Evolutionary conservation across 1,284 basidiomycete species (phyloP).

Genomic region (Ceratobasidium sp.): DNA sequence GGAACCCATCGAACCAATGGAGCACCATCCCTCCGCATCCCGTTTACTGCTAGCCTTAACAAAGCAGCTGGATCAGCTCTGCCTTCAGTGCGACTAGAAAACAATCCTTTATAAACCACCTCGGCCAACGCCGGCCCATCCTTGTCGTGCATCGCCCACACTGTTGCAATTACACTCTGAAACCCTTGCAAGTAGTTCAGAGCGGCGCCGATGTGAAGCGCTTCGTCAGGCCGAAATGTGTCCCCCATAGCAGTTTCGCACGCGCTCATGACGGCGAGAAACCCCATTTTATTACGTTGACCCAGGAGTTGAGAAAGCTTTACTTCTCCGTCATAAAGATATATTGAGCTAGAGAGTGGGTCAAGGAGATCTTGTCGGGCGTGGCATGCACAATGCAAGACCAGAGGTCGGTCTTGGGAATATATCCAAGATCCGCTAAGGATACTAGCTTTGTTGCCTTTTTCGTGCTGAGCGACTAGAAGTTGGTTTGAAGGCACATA

Average conservation of each 20-base stretch:
- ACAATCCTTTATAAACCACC: slow-evolving; percentile 8
- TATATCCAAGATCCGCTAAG: not conserved
- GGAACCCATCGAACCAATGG: slow-evolving; percentile 10
- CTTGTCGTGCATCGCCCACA: slow-evolving; percentile 14
- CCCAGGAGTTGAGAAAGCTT: slow-evolving; percentile 4
- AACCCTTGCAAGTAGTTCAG: slow-evolving; percentile 10
- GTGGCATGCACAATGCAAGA: slow-evolving; percentile 18
- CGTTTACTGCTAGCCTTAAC: not conserved
- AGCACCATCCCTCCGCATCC: not conserved
- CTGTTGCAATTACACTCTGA: slow-evolving; percentile 15
- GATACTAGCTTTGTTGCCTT: not conserved
- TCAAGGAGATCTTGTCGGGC: slow-evolving; percentile 1
- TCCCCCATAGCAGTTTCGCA: slow-evolving; percentile 15
- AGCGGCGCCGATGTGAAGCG: slow-evolving; percentile 7
- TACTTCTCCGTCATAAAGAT: not conserved
- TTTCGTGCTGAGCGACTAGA: not conserved
- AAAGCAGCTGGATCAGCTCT: not conserved
- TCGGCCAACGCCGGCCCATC: not conserved
- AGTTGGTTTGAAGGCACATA: slow-evolving; percentile 6
- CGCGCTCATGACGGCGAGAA: slow-evolving; percentile 10
- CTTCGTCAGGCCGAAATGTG: slow-evolving; percentile 10
- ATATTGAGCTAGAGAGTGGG: not conserved
- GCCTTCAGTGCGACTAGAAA: not conserved
- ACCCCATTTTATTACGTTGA: not conserved
- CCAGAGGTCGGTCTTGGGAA: not conserved